phyloP scores from a whole-genome alignment of 2,329 filamentous ascomycete species.

The Diaporthe vexans region DNA sequence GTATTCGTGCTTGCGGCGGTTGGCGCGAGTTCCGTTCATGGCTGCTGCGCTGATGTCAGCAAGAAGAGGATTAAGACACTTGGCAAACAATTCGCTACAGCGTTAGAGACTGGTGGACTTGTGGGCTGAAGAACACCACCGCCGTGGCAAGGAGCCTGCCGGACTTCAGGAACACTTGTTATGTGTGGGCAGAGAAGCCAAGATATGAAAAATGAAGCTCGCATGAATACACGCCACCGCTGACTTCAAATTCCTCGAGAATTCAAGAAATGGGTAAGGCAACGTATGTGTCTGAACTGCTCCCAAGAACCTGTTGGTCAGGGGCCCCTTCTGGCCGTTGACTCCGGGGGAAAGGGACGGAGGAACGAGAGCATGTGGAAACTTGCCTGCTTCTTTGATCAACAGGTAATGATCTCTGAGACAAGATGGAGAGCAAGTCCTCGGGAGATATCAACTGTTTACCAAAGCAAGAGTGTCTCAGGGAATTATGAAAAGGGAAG shows the following conservation, averaged over 20 bases:
- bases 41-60: neutral
- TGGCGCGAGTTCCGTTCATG: slow-evolving; percentile 23
- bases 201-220: neutral
- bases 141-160: neutral
- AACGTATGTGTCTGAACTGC: neutral
- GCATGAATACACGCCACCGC: no score
- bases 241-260: neutral
- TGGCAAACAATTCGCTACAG: no score
- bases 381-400: neutral
- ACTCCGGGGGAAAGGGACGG: no score
- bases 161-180: neutral
- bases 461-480: neutral
- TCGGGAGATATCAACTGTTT: neutral
- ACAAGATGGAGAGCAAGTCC: neutral
- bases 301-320: neutral
- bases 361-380: neutral
- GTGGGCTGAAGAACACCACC: no score
- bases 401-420: neutral
- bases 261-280: no score
- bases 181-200: neutral
- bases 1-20: neutral
- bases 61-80: neutral
- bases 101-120: neutral
- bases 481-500: neutral
- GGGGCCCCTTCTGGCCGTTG: neutral